Conservation (phyloP, 1,284 basidiomycete species). For the Irpex lacteus region DNA sequence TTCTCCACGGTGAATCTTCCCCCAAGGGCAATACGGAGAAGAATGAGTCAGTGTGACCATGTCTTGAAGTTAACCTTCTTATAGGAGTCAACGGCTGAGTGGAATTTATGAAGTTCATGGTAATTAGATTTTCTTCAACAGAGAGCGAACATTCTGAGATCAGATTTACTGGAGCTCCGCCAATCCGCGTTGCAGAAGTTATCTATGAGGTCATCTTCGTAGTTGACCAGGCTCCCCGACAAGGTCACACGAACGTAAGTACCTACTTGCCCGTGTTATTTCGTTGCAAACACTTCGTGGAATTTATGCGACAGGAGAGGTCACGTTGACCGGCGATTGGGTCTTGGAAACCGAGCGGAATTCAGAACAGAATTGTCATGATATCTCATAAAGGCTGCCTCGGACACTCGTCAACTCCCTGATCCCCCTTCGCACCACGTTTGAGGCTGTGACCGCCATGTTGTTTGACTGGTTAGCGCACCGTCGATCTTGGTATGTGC, state of each 20-base stretch:
- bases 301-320: not conserved
- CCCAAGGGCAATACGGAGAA: too few species aligned
- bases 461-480: conserved; percentile 31
- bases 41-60: too few species aligned
- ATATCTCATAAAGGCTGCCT: not conserved
- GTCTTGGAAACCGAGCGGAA: not conserved
- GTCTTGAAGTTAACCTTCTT: too few species aligned
- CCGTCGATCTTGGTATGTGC: conserved; percentile 30
- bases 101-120: too few species aligned
- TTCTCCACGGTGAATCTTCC: too few species aligned
- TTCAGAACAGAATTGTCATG: not conserved
- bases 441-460: not conserved
- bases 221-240: not conserved
- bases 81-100: too few species aligned
- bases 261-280: not conserved
- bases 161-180: not conserved
- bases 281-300: not conserved
- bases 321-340: not conserved
- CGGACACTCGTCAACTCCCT: not conserved
- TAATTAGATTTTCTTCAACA: too few species aligned
- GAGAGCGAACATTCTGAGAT: not conserved
- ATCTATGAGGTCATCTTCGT: not conserved
- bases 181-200: not conserved
- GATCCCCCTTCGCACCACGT: not conserved
- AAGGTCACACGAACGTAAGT: not conserved